Evolutionary conservation across 768 basidiomycete species (phyloP).

Genomic region (Kwoniella botswanensis): DNA sequence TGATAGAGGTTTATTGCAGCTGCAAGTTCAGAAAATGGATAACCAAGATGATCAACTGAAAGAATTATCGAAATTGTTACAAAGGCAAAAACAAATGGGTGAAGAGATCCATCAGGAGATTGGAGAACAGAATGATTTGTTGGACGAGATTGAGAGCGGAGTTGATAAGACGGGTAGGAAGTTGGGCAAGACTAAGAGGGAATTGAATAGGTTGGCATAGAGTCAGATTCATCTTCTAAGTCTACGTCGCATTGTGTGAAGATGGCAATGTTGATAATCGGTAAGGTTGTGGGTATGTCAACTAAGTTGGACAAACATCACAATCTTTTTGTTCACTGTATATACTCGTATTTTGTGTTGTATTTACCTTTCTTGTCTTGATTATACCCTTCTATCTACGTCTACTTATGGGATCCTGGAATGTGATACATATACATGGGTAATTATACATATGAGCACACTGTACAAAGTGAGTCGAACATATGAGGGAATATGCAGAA

Average conservation of each 20-base stretch:
- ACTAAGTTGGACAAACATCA: too few species aligned
- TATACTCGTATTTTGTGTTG: too few species aligned
- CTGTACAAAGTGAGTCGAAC: too few species aligned
- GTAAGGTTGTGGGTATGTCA: too few species aligned
- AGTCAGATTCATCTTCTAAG: background rate
- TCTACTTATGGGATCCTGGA: too few species aligned
- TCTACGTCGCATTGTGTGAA: background rate
- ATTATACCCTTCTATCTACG: too few species aligned
- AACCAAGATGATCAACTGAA: slow-evolving; percentile 83
- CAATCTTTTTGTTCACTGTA: too few species aligned
- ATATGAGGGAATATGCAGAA: too few species aligned
- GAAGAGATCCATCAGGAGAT: slow-evolving; percentile 85
- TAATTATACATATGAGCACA: too few species aligned
- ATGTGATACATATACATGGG: too few species aligned
- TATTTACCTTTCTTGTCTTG: too few species aligned
- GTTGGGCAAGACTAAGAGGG: slow-evolving; percentile 76
- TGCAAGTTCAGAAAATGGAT: slow-evolving; percentile 80
- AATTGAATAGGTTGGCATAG: slow-evolving; percentile 77
- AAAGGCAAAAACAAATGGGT: slow-evolving; percentile 83
- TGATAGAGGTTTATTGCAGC: slow-evolving; percentile 73
- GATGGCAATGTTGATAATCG: background rate
- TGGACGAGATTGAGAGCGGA: slow-evolving; percentile 76
- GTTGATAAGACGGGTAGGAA: slow-evolving; percentile 80
- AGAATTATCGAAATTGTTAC: slow-evolving; percentile 77
- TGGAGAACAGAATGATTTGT: slow-evolving; percentile 77